These are phyloP conservation scores for Coniochaeta sp. DNA, from an alignment of 2,329 filamentous ascomycete species.

Conservation along the genomic window DNA sequence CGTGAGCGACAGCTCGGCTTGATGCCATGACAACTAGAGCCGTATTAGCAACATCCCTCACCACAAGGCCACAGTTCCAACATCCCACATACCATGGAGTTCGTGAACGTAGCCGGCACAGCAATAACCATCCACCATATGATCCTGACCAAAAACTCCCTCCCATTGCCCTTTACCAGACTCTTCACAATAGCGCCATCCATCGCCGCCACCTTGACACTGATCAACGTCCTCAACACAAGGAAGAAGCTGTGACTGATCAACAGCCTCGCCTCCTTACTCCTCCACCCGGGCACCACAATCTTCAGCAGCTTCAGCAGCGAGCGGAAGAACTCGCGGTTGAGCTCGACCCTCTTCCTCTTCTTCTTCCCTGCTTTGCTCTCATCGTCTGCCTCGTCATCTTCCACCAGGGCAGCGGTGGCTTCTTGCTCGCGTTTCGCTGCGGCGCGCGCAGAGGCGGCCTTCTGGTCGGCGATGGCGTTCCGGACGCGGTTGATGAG, in stretches of 20 bases:
- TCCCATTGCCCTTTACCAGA: conserved; percentile 83
- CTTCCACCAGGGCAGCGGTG: conserved; percentile 37
- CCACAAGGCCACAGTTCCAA: neutral
- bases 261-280: conserved; percentile 78
- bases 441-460: conserved; percentile 63
- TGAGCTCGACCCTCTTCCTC: conserved; percentile 82
- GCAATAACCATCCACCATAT: conserved; percentile 99
- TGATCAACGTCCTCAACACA: conserved; percentile 83
- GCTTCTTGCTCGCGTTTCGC: conserved; percentile 45
- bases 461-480: conserved; percentile 90
- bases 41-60: conserved; percentile 5
- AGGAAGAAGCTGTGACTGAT: conserved; percentile 91
- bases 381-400: conserved; percentile 22
- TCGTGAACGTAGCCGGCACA: conserved; percentile 93
- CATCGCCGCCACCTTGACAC: conserved; percentile 91
- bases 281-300: conserved; percentile 83
- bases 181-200: conserved; percentile 91
- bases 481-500: conserved; percentile 82
- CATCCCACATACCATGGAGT: conserved; percentile 78
- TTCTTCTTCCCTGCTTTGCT: conserved; percentile 26
- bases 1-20: conserved; percentile 86
- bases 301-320: conserved; percentile 74
- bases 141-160: conserved; percentile 80
- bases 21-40: conserved; percentile 81
- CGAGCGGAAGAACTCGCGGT: conserved; percentile 73